These are phyloP conservation scores for Harringtonia lauricola DNA, from an alignment of 2,329 filamentous ascomycete genomes.

Conservation along the genomic window DNA sequence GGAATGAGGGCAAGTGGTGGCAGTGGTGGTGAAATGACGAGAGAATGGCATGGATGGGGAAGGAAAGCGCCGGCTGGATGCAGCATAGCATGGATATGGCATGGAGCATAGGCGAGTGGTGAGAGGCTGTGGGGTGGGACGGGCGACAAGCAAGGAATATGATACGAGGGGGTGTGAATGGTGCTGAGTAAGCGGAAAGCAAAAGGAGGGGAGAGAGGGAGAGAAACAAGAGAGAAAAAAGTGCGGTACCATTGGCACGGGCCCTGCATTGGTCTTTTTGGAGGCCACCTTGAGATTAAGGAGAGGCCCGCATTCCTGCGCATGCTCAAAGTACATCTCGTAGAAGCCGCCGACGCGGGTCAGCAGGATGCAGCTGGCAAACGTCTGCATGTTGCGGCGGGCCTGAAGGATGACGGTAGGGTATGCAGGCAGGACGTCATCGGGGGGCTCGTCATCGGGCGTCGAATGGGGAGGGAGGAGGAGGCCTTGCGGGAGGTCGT, in stretches of 20 bases:
- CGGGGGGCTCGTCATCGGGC: neutral
- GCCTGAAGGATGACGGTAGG: constrained; percentile 86
- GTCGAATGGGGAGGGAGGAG: constrained; percentile 22
- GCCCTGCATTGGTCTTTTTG: constrained; percentile 67
- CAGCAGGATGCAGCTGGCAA: constrained; percentile 79
- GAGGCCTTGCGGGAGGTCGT: constrained; percentile 47
- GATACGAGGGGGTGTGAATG: neutral
- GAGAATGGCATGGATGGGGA: neutral
- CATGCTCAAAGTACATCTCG: constrained; percentile 95
- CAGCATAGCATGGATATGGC: no score
- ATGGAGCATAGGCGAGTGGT: neutral
- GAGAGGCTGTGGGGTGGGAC: neutral
- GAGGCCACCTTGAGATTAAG: constrained; percentile 78
- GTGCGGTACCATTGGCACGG: constrained; percentile 67
- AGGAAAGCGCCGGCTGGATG: no score
- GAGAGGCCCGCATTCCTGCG: constrained; percentile 75
- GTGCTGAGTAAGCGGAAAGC: neutral
- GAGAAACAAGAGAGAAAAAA: constrained; percentile 1
- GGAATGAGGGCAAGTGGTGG: no score
- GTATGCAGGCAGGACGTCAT: constrained; percentile 41
- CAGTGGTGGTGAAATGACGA: neutral
- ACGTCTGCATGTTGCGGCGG: constrained; percentile 79
- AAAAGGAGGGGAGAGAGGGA: neutral
- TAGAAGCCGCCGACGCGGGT: constrained; percentile 95
- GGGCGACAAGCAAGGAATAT: neutral